A percentile compares a stretch with the other conserved stretches of the same genome.
These are phyloP conservation scores for Globisporangium yorkense DNA, from an alignment of 352 stramenopile species.

Conservation along the genomic window DNA sequence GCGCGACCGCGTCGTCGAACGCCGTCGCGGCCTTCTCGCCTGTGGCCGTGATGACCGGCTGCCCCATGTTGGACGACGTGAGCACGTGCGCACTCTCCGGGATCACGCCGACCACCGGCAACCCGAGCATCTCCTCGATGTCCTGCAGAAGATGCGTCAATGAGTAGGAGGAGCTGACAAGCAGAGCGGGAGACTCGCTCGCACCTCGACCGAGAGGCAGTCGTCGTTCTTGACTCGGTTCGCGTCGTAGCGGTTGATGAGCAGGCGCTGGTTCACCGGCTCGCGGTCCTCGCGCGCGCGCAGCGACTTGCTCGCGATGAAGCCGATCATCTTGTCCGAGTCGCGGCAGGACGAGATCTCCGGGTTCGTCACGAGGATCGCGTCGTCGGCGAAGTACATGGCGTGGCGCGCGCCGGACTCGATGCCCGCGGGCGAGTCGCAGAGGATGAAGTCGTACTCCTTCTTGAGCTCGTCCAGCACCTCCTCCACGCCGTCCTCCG, in stretches of 20 bases:
- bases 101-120: slow-evolving; percentile 89
- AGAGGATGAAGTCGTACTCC: slow-evolving; percentile 89
- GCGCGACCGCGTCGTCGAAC: slow-evolving; percentile 88
- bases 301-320: slow-evolving; percentile 88
- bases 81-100: slow-evolving; percentile 88
- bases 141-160: slow-evolving; percentile 26
- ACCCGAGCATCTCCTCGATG: slow-evolving; percentile 91
- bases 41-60: slow-evolving; percentile 83
- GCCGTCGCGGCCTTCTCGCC: slow-evolving; percentile 69
- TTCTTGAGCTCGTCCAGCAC: slow-evolving; percentile 78
- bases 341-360: slow-evolving; percentile 90
- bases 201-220: slow-evolving; percentile 80
- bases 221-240: slow-evolving; percentile 87
- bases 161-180: too few species aligned
- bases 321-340: slow-evolving; percentile 95
- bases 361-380: slow-evolving; percentile 92
- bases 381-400: slow-evolving; percentile 93
- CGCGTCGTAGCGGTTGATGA: slow-evolving; percentile 91
- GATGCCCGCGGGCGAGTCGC: slow-evolving; percentile 88
- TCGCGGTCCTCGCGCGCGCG: slow-evolving; percentile 71
- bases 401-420: slow-evolving; percentile 86
- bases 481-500: slow-evolving; percentile 80
- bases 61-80: slow-evolving; percentile 91
- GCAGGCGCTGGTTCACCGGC: slow-evolving; percentile 75
- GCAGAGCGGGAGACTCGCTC: neutral